Evolutionary conservation across 2,329 filamentous ascomycete genomes (phyloP), one percentile per base, ranked within the genome.

Genomic region (Sclerotinia minor): DNA sequence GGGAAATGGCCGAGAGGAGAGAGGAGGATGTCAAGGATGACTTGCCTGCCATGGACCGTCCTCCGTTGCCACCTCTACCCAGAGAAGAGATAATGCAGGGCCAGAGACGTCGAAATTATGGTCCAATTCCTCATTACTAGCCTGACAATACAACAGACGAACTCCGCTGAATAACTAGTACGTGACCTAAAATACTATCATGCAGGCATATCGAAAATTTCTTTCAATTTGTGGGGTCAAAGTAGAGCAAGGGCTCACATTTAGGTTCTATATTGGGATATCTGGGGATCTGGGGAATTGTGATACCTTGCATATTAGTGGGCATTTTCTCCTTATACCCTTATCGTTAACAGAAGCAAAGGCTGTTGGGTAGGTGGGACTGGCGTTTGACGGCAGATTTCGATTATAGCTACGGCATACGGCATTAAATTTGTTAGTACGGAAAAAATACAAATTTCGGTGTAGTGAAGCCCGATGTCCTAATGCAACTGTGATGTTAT

Each of bases 1-100:
- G 78, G 67, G 82, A 84, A 76, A 83, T 81, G 72, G 78, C 80
- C 4, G 75, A 77, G 44, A 76, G 81, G 64, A 76, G 81, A 52
- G 81, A 82, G 71, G 78, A 79, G 45, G 79, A 81, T 19, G 71
- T 71, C 26, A 74, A 75, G 8, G 72, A 77, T n/a, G 69, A 75
- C 64, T 72, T 84, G 61, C 82, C 82, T 7, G 79, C 81, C 11
- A 84, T 69, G 65, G 68, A 69, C 19, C 50, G 68, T 45, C 65
- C 68, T n/a, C 47, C 47, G 15, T 41, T 65, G 41, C 35, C 58
- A 49, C 50, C 47, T 21, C 17, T 49, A 13, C 64, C 67, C 5
- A 67, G 67, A 61, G 69, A 68, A 38, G 63, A 60, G 38, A 58
- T 67, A 9, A 57, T 69, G 26, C 68, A 71, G 68, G 70, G 69